Evolutionary conservation across 2,329 filamentous ascomycete species (phyloP).

Genomic region (Trichoderma sp.): DNA sequence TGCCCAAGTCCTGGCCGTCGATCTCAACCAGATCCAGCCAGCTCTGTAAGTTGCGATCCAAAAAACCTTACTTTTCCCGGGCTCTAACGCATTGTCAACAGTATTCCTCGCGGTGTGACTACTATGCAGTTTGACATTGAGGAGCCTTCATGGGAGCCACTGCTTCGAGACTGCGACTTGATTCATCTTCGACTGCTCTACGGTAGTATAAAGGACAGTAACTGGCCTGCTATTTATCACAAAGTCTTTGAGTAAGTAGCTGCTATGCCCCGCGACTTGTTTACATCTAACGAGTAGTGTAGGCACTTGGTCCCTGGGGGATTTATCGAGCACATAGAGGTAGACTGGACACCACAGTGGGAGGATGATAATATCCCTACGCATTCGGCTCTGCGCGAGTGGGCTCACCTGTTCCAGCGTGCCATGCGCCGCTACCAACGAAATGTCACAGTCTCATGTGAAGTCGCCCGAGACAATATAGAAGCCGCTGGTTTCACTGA

Average conservation of each 20-base stretch:
- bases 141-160: slow-evolving; percentile 57
- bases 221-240: slow-evolving; percentile 70
- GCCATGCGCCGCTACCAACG: slow-evolving; percentile 65
- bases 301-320: slow-evolving; percentile 79
- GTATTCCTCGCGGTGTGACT: slow-evolving; percentile 62
- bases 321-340: slow-evolving; percentile 81
- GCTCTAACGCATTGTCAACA: slow-evolving; percentile 36
- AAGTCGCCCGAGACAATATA: slow-evolving; percentile 56
- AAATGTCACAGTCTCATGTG: slow-evolving; percentile 58
- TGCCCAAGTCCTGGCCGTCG: slow-evolving; percentile 38
- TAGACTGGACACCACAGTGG: slow-evolving; percentile 75
- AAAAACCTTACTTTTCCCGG: too few relatives aligned
- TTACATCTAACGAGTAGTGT: not conserved
- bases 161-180: slow-evolving; percentile 64
- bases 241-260: slow-evolving; percentile 61
- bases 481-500: slow-evolving; percentile 74
- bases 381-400: slow-evolving; percentile 59
- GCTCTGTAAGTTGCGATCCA: slow-evolving; percentile 30
- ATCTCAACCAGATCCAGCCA: slow-evolving; percentile 42
- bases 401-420: slow-evolving; percentile 66
- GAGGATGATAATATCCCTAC: slow-evolving; percentile 61
- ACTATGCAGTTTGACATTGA: slow-evolving; percentile 71
- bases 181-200: slow-evolving; percentile 78
- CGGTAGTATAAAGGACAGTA: slow-evolving; percentile 67
- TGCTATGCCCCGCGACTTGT: not conserved